These are phyloP conservation scores for Eutrema japonicum DNA, from an alignment of 345 rosid species.

Conservation along the genomic window DNA sequence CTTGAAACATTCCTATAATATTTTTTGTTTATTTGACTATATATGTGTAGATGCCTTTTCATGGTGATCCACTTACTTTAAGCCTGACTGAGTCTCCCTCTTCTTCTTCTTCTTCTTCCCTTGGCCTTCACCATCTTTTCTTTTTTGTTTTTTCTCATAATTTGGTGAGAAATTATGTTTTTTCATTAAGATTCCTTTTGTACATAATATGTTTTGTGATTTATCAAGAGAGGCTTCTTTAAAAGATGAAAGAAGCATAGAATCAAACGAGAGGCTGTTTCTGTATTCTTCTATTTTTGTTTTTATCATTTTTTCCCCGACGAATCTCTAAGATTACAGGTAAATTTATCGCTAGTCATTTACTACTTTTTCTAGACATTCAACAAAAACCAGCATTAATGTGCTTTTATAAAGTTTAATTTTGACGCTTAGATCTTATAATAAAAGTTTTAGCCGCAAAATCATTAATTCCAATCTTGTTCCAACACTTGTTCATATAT, in stretches of 20 bases:
- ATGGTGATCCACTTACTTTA: constrained; percentile 45
- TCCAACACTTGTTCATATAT: constrained; percentile 21
- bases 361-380: background rate
- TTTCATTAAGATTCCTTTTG: constrained; percentile 7
- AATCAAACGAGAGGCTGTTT: constrained; percentile 35
- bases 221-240: constrained; percentile 34
- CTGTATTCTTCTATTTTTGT: constrained; percentile 14
- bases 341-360: background rate
- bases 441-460: background rate
- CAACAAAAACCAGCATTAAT: background rate
- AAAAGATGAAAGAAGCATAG: constrained; percentile 38
- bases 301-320: background rate
- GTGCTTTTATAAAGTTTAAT: constrained; percentile 25
- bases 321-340: constrained; percentile 26
- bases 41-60: constrained; percentile 37
- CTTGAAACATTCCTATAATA: constrained; percentile 27
- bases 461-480: constrained; percentile 26
- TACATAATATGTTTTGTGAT: constrained; percentile 35
- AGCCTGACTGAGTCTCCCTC: constrained; percentile 32
- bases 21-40: background rate
- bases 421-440: background rate
- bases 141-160: constrained; percentile 30
- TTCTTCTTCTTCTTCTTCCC: constrained; percentile 16
- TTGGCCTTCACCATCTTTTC: constrained; percentile 8
- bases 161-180: constrained; percentile 30